Conservation (phyloP, 768 basidiomycete species). For the Amanita rimosa region DNA sequence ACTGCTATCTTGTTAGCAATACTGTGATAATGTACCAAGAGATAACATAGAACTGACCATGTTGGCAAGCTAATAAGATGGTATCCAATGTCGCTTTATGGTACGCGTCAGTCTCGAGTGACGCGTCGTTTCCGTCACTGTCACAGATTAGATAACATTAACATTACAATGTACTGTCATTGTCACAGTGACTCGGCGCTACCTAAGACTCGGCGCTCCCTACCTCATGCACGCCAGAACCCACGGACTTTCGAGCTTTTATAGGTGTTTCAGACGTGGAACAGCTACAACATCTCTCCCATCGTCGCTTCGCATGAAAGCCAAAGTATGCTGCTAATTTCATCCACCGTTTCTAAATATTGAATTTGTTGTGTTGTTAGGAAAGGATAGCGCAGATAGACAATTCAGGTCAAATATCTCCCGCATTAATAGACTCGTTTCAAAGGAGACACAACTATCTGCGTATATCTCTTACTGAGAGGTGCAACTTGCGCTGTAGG, state of each 20-base stretch:
- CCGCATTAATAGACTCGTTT: conserved; percentile 55
- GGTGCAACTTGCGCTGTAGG: conserved; percentile 79
- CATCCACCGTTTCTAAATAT: neutral
- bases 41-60: conserved; percentile 24
- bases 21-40: neutral
- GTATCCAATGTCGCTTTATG: neutral
- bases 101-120: conserved; percentile 25
- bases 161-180: too few species aligned
- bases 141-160: neutral
- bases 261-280: neutral
- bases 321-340: neutral
- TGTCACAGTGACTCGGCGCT: too few species aligned
- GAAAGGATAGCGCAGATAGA: conserved; percentile 48
- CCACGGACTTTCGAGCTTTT: neutral
- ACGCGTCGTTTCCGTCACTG: conserved; percentile 24
- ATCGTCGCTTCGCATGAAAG: neutral
- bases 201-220: too few species aligned
- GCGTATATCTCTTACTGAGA: conserved; percentile 79
- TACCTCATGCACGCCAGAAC: neutral
- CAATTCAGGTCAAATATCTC: conserved; percentile 31
- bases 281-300: neutral
- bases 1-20: conserved; percentile 32
- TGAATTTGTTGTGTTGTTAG: conserved; percentile 18
- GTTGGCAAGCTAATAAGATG: conserved; percentile 7
- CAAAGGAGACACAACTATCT: conserved; percentile 70